These are phyloP conservation scores for Aspergillus texensis DNA, from an alignment of 2,329 filamentous ascomycete species.

Conservation along the genomic window DNA sequence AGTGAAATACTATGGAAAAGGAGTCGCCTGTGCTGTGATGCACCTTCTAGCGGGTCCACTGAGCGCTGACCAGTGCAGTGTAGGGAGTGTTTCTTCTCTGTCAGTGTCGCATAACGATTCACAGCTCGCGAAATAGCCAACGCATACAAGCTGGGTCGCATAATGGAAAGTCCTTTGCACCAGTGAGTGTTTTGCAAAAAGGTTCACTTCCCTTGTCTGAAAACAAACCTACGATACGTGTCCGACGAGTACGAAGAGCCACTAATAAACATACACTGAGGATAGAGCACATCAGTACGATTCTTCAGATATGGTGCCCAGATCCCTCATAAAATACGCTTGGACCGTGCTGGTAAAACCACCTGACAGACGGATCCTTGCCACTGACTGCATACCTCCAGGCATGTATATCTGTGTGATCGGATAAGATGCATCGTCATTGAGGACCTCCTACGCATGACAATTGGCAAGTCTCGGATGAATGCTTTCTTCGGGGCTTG, in stretches of 20 bases:
- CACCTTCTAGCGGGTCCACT: too few species aligned
- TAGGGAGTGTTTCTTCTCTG: too few species aligned
- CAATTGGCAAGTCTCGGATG: not conserved
- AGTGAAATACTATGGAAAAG: too few species aligned
- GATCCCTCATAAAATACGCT: not conserved
- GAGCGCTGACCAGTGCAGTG: too few species aligned
- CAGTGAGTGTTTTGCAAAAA: rapidly evolving
- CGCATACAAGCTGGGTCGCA: rapidly evolving
- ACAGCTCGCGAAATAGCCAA: too few species aligned
- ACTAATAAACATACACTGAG: not conserved
- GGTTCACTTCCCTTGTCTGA: not conserved
- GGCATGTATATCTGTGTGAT: not conserved
- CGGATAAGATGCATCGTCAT: not conserved
- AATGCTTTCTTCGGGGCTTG: not conserved
- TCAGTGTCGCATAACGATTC: too few species aligned
- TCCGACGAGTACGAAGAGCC: not conserved
- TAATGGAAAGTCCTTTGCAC: not conserved
- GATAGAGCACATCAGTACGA: not conserved
- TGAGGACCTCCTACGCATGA: not conserved
- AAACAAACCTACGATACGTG: not conserved
- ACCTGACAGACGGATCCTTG: not conserved
- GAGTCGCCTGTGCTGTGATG: rapidly evolving
- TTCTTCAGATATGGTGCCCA: not conserved
- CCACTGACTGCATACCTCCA: not conserved
- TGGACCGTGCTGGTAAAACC: not conserved